Percentiles rank a stretch among this genome's conserved stretches.
phyloP scores from a whole-genome alignment of 2,329 filamentous ascomycete genomes.

The Venturia aucupariae region DNA sequence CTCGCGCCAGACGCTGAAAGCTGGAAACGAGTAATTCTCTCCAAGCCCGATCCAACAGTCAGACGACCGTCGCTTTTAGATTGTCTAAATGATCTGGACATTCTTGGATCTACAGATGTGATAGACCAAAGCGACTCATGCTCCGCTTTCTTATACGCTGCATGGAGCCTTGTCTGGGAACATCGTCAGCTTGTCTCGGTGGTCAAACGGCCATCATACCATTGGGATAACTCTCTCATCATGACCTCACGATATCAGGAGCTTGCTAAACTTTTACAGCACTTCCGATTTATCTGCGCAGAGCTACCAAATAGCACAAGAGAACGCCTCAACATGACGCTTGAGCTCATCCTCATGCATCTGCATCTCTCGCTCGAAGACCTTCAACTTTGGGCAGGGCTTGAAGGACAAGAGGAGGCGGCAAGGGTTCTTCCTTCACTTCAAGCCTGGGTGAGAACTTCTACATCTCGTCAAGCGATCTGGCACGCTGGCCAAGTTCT shows the following conservation, averaged over 20 bases:
- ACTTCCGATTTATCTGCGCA: constrained; percentile 40
- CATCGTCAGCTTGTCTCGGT: constrained; percentile 52
- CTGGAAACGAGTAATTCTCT: constrained; percentile 55
- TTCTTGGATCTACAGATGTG: constrained; percentile 40
- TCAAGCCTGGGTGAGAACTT: constrained; percentile 48
- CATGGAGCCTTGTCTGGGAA: constrained; percentile 58
- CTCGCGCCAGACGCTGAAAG: constrained; percentile 51
- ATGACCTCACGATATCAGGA: constrained; percentile 45
- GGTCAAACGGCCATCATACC: constrained; percentile 39
- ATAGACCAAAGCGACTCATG: constrained; percentile 50
- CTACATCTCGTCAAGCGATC: constrained; percentile 49
- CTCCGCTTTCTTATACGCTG: constrained; percentile 54
- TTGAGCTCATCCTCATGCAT: constrained; percentile 51
- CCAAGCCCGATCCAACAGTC: constrained; percentile 22
- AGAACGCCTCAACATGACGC: constrained; percentile 29
- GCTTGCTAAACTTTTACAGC: constrained; percentile 48
- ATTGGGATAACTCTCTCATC: constrained; percentile 31
- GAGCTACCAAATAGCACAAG: constrained; percentile 26
- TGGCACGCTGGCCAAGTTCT: constrained; percentile 62
- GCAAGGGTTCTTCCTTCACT: constrained; percentile 49
- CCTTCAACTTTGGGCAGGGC: constrained; percentile 57
- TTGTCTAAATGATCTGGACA: constrained; percentile 38
- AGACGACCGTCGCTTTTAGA: constrained; percentile 23
- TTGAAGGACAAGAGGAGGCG: constrained; percentile 58
- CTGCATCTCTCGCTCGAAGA: constrained; percentile 57